Conservation (phyloP, 306 rosid species). For the Vigna nakashimae region DNA sequence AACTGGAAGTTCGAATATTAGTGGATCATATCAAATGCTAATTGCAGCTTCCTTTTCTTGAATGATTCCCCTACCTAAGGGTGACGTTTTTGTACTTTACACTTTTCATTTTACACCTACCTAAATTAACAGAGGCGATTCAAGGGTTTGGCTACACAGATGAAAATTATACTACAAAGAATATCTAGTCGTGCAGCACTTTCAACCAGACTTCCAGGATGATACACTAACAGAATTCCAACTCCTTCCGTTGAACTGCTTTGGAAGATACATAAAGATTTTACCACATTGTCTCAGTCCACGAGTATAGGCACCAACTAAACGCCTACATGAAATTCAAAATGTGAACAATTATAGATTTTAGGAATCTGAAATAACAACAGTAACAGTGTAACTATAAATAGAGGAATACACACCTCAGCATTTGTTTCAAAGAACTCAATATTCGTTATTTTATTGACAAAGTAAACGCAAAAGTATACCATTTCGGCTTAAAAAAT, state of each 20-base stretch:
- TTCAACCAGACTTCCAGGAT: background rate
- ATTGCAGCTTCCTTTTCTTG: background rate
- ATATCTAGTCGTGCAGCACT: conserved; percentile 18
- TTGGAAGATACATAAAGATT: conserved; percentile 24
- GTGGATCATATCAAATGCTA: background rate
- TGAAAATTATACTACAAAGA: conserved; percentile 8
- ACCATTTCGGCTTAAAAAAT: background rate
- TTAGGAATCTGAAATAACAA: conserved; percentile 24
- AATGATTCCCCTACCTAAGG: background rate
- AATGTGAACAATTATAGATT: background rate
- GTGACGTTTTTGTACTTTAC: background rate
- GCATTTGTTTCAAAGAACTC: background rate
- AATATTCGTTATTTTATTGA: background rate
- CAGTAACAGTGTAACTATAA: background rate
- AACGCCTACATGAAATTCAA: conserved; percentile 32
- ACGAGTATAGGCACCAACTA: conserved; percentile 5
- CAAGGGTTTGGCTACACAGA: conserved; percentile 11
- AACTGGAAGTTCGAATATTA: background rate
- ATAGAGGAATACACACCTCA: background rate
- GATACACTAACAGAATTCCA: conserved; percentile 30
- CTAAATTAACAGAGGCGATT: conserved; percentile 2
- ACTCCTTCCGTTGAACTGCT: conserved; percentile 16
- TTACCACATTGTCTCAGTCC: conserved; percentile 19
- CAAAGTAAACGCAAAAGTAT: background rate
- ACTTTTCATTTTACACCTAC: background rate